These are phyloP conservation scores for Gleditsia sinensis DNA, from an alignment of 306 rosid genomes.

Conservation along the genomic window DNA sequence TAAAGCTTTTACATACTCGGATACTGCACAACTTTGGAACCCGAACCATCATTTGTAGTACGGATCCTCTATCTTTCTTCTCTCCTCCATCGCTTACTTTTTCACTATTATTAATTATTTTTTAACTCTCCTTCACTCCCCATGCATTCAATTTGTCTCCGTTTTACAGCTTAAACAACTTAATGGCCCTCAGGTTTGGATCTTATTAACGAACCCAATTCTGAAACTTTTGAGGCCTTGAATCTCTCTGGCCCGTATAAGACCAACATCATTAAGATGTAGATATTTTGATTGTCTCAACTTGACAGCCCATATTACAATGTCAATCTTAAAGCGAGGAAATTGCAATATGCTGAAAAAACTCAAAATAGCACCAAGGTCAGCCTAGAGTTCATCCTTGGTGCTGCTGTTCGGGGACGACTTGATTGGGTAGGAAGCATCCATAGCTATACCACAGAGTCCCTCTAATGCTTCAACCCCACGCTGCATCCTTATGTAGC, in stretches of 20 bases:
- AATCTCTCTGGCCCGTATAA: not conserved
- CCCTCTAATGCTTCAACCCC: constrained; percentile 30
- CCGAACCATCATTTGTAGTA: constrained; percentile 45
- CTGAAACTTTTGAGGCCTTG: not conserved
- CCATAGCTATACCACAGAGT: constrained; percentile 50
- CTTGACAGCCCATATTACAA: not conserved
- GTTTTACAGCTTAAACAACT: too few relatives aligned
- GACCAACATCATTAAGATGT: not conserved
- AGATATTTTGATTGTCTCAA: not conserved
- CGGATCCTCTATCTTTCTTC: constrained; percentile 36
- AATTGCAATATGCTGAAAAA: too few relatives aligned
- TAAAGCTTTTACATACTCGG: not conserved
- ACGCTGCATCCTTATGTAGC: constrained; percentile 37
- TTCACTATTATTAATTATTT: not conserved
- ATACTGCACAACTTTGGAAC: constrained; percentile 37
- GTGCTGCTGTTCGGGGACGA: constrained; percentile 14
- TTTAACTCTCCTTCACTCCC: too few relatives aligned
- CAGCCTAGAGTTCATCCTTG: constrained; percentile 24
- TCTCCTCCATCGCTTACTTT: not conserved
- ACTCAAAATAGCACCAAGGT: not conserved
- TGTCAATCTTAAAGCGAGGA: too few relatives aligned
- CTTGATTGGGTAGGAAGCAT: constrained; percentile 40
- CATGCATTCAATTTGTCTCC: not conserved
- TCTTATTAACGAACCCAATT: not conserved
- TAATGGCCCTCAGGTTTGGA: not conserved